phyloP scores from a whole-genome alignment of 1,284 basidiomycete genomes.

The Ceratobasidium sp. region DNA sequence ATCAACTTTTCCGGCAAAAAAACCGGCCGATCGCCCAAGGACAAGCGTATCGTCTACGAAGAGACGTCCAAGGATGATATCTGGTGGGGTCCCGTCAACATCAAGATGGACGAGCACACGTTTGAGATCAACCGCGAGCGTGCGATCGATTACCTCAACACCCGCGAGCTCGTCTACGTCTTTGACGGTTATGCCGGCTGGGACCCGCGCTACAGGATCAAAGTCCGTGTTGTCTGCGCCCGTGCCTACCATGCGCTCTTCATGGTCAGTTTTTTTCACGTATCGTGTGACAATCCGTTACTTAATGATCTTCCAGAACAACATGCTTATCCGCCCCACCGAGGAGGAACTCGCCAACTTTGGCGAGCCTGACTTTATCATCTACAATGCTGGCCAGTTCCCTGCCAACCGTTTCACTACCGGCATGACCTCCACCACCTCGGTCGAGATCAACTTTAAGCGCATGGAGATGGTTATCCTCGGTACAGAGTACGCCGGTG shows the following conservation, averaged over 20 bases:
- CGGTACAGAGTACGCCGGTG: conserved; percentile 99
- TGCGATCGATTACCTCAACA: conserved; percentile 99
- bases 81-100: conserved; percentile 99
- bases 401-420: conserved; percentile 99
- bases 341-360: conserved; percentile 95
- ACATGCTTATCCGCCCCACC: conserved; percentile 99
- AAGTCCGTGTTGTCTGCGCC: conserved; percentile 98
- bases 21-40: conserved; percentile 97
- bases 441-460: conserved; percentile 99
- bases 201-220: conserved; percentile 99
- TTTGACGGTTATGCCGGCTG: conserved; percentile 98
- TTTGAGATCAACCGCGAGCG: conserved; percentile 99
- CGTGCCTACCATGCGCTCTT: conserved; percentile 99
- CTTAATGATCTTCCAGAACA: conserved; percentile 73
- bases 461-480: conserved; percentile 99
- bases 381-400: conserved; percentile 99
- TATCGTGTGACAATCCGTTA: conserved; percentile 43
- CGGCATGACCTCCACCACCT: conserved; percentile 99
- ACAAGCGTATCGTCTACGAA: conserved; percentile 99
- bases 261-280: conserved; percentile 78
- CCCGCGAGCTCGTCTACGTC: conserved; percentile 98
- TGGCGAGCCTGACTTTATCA: conserved; percentile 99
- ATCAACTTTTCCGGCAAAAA: conserved; percentile 99
- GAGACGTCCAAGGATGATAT: conserved; percentile 97
- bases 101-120: conserved; percentile 99